Percentiles rank a stretch among this genome's conserved stretches.
phyloP scores from a whole-genome alignment of 2,329 filamentous ascomycete species.

The Fusarium nygamai region DNA sequence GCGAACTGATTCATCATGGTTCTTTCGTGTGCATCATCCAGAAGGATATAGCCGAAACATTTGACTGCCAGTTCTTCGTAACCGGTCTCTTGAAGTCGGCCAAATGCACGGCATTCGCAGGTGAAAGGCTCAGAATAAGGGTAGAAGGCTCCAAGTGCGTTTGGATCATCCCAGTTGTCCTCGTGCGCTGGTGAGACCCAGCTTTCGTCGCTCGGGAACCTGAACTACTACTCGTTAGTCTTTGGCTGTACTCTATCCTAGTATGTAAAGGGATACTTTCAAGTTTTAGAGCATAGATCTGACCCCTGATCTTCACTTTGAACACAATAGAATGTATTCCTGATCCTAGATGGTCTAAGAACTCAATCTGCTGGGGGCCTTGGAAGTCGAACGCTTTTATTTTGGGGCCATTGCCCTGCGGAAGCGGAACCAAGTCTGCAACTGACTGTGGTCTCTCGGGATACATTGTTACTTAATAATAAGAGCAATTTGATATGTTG shows the following conservation, averaged over 20 bases:
- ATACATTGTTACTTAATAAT: neutral
- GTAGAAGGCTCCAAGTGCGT: neutral
- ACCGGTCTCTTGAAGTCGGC: neutral
- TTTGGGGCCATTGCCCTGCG: neutral
- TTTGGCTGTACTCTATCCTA: neutral
- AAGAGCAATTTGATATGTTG: neutral
- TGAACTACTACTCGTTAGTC: neutral
- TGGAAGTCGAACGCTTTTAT: neutral
- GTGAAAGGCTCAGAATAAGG: neutral
- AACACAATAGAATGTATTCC: neutral
- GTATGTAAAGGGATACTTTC: neutral
- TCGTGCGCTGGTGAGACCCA: neutral
- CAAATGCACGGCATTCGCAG: neutral
- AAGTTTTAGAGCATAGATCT: neutral
- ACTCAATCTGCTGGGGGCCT: neutral
- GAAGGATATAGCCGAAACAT: neutral
- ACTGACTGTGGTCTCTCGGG: neutral
- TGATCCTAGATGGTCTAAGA: neutral
- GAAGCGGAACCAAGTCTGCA: conserved; percentile 1
- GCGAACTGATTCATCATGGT: neutral
- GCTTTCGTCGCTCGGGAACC: neutral
- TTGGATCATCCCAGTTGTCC: neutral
- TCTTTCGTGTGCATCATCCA: neutral
- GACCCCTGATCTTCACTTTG: neutral
- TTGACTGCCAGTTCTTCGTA: neutral